A percentile compares a stretch with the other conserved stretches of the same genome.
Conservation (phyloP, 1,139 yeast species). For the Blastobotrys niveus region DNA sequence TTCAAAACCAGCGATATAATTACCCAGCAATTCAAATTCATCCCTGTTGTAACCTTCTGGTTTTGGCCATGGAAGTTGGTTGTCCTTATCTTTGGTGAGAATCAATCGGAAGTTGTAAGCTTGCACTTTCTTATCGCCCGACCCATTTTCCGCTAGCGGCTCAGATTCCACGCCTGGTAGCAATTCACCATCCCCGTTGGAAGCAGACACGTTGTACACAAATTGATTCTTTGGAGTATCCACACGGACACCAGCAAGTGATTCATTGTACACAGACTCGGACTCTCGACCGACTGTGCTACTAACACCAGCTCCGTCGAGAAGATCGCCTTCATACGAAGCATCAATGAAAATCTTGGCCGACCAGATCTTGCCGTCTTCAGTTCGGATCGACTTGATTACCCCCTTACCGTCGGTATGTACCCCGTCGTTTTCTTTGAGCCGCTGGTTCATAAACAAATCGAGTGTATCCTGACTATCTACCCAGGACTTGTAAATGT, state of each 20-base stretch:
- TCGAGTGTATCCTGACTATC: neutral
- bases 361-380: neutral
- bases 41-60: neutral
- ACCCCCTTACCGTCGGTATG: neutral
- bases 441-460: neutral
- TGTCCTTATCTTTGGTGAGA: neutral
- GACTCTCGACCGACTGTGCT: slow-evolving; percentile 3
- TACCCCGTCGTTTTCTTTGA: neutral
- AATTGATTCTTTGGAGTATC: neutral
- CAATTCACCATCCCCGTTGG: neutral
- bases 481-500: neutral
- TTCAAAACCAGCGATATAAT: neutral
- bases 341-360: slow-evolving; percentile 1
- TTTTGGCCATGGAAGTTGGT: slow-evolving; percentile 1
- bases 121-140: neutral
- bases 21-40: neutral
- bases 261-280: neutral
- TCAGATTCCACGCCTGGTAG: neutral
- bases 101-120: slow-evolving; percentile 2
- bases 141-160: neutral
- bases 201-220: neutral
- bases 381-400: neutral
- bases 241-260: neutral
- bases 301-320: neutral
- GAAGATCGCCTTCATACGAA: neutral